phyloP scores from a whole-genome alignment of 2,329 filamentous ascomycete genomes.

The Scortechinia acanthostroma region DNA sequence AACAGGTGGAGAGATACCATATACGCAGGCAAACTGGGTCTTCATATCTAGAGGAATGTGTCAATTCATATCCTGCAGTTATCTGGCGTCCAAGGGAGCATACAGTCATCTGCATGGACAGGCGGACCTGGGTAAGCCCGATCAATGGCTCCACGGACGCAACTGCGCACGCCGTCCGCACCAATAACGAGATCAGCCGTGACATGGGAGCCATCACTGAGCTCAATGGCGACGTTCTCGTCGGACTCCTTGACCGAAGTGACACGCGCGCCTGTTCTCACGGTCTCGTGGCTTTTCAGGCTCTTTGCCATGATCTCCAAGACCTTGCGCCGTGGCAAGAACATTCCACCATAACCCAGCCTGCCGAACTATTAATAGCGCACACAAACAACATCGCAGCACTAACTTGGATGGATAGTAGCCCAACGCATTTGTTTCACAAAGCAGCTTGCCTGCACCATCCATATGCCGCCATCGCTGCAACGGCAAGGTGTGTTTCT shows the following conservation, averaged over 20 bases:
- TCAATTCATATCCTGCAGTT: background rate
- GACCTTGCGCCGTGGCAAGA: background rate
- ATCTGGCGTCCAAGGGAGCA: background rate
- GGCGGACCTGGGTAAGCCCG: background rate
- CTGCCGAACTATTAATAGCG: background rate
- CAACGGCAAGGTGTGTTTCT: no score
- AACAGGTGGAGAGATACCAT: background rate
- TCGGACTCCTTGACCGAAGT: background rate
- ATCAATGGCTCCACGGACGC: background rate
- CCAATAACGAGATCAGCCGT: background rate
- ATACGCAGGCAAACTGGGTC: background rate
- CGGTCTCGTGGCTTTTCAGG: background rate
- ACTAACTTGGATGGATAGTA: background rate
- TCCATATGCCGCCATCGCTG: conserved; percentile 2
- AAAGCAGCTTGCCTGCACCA: background rate
- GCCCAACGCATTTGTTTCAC: background rate
- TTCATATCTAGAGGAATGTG: background rate
- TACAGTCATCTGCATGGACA: background rate
- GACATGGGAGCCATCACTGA: background rate
- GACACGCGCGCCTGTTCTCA: background rate
- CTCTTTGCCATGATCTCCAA: background rate
- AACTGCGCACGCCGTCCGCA: background rate
- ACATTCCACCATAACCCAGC: background rate
- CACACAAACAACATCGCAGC: background rate
- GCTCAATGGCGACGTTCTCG: background rate